Base-by-base conservation (phyloP, 148 eudicot species). In the Fallopia convolvulus region DNA sequence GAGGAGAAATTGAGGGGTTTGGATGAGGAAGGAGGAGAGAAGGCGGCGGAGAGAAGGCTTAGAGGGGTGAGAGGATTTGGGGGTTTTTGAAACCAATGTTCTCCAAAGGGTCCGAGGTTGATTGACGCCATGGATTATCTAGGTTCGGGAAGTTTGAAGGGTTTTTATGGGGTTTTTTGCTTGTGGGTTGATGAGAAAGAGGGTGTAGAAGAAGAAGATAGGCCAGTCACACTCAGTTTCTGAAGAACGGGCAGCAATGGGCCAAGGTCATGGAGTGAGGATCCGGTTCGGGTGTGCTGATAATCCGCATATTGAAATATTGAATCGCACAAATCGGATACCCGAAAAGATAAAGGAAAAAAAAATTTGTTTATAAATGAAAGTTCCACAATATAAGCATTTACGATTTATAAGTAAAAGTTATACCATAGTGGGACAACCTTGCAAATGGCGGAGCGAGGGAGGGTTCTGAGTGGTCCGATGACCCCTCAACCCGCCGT, bases 11-110 rank as follows among this genome's bases (percentile, higher is more conserved):
- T 81, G n/a, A 83, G 83, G 81, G 88, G 85, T 82, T 82, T 87
- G 36, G 85, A 83, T 21, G 85, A 82, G 21, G 85, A 84, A 85
- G 72, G 83, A 75, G 83, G 63, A 13, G 84, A 76, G 60, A 83
- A 85, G 20, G 86, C 21, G 17, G 87, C 17, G 39, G 90, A 80
- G 65, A 85, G 83, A 11, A 90, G 79, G 63, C 81, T 81, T 46
- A 89, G 79, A 74, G 92, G 78, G 66, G 86, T 80, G 32, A 87
- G 68, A 15, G 92, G 91, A 63, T 84, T 65, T 41, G 88, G 79
- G 68, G 93, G 93, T 78, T 86, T 89, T 33, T 76, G 80, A 82
- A 91, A 93, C 89, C 90, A 89, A 82, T 84, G 86, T 5, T 88
- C 88, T 4, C 86, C 87, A 49, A 89, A 88, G 30, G 93, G 91